These are phyloP conservation scores for Solanum rostratum DNA, from an alignment of 257 asterid genomes.

Conservation along the genomic window DNA sequence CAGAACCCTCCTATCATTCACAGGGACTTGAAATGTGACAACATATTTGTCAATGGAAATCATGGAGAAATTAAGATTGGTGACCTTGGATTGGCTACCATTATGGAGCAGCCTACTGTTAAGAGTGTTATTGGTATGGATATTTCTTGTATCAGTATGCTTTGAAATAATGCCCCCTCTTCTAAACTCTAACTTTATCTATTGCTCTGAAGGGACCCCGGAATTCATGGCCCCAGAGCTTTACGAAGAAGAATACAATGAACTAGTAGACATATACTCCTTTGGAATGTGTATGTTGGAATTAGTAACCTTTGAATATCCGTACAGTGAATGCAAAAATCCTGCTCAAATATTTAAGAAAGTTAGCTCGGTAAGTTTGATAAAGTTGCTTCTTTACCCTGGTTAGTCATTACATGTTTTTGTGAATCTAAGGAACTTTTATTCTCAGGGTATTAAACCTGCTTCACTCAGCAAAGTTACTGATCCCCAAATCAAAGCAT, in stretches of 20 bases:
- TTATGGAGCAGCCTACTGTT: constrained; percentile 65
- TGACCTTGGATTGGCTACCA: constrained; percentile 79
- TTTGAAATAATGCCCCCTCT: neutral
- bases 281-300: constrained; percentile 83
- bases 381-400: neutral
- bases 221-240: constrained; percentile 90
- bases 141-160: neutral
- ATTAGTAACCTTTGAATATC: constrained; percentile 64
- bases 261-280: constrained; percentile 63
- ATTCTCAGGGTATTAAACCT: constrained; percentile 54
- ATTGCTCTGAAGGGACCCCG: constrained; percentile 23
- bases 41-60: constrained; percentile 74
- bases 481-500: constrained; percentile 38
- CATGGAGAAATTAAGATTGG: constrained; percentile 76
- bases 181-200: neutral
- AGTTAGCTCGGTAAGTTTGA: constrained; percentile 47
- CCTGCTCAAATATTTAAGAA: constrained; percentile 67
- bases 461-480: constrained; percentile 50
- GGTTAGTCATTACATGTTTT: neutral
- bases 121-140: constrained; percentile 63
- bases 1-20: constrained; percentile 77
- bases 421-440: neutral
- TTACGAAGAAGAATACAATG: constrained; percentile 72
- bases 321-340: constrained; percentile 67
- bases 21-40: constrained; percentile 80